Percentiles rank a stretch among this genome's conserved stretches.
Conservation (phyloP, 192 early-diverging fungal species). For the Coemansia sp. region DNA sequence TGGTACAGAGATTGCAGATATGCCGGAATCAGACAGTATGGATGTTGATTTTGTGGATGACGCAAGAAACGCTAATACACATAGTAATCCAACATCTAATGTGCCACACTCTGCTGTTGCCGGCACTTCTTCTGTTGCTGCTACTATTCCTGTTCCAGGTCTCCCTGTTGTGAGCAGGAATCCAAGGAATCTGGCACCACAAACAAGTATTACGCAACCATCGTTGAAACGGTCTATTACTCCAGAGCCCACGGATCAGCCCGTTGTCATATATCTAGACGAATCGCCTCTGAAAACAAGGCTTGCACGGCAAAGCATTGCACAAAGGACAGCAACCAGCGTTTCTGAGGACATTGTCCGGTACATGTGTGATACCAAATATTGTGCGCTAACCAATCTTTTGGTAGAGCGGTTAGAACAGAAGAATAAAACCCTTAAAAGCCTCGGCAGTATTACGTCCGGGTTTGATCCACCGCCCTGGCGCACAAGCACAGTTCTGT, state of each 20-base stretch:
- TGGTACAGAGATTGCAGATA: not conserved
- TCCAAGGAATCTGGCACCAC: not conserved
- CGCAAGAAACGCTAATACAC: not conserved
- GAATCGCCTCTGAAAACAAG: slow-evolving; percentile 12
- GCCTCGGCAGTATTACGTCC: not conserved
- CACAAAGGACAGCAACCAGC: slow-evolving; percentile 13
- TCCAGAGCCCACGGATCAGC: not conserved
- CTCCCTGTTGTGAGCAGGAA: not conserved
- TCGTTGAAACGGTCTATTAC: not conserved
- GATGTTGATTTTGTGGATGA: slow-evolving; percentile 5
- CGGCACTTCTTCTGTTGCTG: not conserved
- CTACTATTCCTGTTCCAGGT: not conserved
- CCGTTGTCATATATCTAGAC: slow-evolving; percentile 34
- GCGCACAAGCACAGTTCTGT: slow-evolving; percentile 33
- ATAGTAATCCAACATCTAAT: not conserved
- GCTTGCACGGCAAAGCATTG: not conserved
- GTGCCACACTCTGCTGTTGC: not conserved
- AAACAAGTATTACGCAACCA: not conserved
- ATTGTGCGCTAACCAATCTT: slow-evolving; percentile 28
- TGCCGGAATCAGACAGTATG: not conserved
- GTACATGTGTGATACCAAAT: slow-evolving; percentile 13
- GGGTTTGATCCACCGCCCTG: slow-evolving; percentile 35
- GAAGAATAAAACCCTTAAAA: not conserved
- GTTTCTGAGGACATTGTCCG: slow-evolving; percentile 27
- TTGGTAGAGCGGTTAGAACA: slow-evolving; percentile 26